Evolutionary conservation across 306 rosid genomes (phyloP).

Genomic region (Fragaria nilgerrensis): DNA sequence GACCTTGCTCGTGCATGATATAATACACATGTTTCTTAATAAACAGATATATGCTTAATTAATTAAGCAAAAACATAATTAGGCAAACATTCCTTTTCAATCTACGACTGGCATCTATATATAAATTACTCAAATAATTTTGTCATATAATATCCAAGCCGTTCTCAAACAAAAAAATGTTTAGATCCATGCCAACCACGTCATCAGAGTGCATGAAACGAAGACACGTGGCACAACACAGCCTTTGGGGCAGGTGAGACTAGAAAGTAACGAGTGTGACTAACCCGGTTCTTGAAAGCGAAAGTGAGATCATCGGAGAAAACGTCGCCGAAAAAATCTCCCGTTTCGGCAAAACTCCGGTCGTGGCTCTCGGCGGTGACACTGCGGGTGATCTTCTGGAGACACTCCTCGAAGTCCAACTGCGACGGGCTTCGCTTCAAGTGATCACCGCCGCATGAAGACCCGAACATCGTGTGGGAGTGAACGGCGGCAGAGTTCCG

Average conservation of each 20-base stretch:
- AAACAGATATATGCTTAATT: neutral
- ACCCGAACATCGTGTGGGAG: slow-evolving; percentile 16
- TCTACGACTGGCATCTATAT: neutral
- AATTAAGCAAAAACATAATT: neutral
- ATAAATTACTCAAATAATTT: neutral
- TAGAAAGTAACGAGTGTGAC: slow-evolving; percentile 7
- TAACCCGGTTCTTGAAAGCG: slow-evolving; percentile 50
- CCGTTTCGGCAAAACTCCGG: slow-evolving; percentile 23
- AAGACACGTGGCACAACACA: neutral
- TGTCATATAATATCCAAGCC: neutral
- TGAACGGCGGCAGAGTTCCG: slow-evolving; percentile 10
- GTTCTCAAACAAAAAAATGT: no score
- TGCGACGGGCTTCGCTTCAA: slow-evolving; percentile 49
- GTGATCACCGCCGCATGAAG: slow-evolving; percentile 11
- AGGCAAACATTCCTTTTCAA: neutral
- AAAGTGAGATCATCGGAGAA: slow-evolving; percentile 28
- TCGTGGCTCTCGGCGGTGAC: slow-evolving; percentile 24
- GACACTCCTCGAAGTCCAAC: slow-evolving; percentile 37
- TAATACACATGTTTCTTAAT: neutral
- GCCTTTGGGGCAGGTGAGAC: neutral
- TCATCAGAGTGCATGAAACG: neutral
- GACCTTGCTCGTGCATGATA: neutral
- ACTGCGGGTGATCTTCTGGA: neutral
- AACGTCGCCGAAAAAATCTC: slow-evolving; percentile 28
- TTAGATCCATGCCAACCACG: slow-evolving; percentile 12